Conservation (phyloP, 2,329 filamentous ascomycete genomes). For the Colletotrichum acutatum region DNA sequence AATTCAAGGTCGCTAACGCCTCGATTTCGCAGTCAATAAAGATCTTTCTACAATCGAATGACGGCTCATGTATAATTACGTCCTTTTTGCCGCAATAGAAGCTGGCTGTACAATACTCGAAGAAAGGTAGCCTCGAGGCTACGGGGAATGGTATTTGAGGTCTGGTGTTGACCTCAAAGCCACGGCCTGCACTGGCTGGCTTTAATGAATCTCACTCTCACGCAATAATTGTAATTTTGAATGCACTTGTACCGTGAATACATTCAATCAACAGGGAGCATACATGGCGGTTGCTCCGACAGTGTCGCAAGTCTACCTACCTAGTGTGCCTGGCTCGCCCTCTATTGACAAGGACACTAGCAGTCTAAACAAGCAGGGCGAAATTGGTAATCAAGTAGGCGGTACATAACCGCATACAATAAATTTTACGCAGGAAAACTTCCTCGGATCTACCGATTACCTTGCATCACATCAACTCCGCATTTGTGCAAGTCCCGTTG, state of each 20-base stretch:
- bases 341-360: background rate
- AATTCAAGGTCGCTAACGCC: background rate
- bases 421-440: background rate
- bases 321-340: background rate
- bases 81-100: constrained; percentile 27
- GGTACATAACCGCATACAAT: background rate
- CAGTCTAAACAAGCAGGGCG: background rate
- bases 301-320: background rate
- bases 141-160: constrained; percentile 23
- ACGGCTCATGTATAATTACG: constrained; percentile 29
- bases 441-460: background rate
- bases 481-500: constrained; percentile 41
- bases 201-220: constrained; percentile 27
- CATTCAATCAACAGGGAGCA: background rate
- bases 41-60: constrained; percentile 8
- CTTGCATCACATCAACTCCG: constrained; percentile 26
- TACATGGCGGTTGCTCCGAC: background rate
- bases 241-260: background rate
- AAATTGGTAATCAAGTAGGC: background rate
- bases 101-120: constrained; percentile 36
- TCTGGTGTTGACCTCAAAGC: constrained; percentile 2
- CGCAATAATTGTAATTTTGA: background rate
- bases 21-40: constrained; percentile 29
- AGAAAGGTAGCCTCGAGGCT: constrained; percentile 20
- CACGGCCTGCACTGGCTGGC: constrained; percentile 1